Conservation (phyloP, 2,329 filamentous ascomycete species). For the Apiospora hydei region DNA sequence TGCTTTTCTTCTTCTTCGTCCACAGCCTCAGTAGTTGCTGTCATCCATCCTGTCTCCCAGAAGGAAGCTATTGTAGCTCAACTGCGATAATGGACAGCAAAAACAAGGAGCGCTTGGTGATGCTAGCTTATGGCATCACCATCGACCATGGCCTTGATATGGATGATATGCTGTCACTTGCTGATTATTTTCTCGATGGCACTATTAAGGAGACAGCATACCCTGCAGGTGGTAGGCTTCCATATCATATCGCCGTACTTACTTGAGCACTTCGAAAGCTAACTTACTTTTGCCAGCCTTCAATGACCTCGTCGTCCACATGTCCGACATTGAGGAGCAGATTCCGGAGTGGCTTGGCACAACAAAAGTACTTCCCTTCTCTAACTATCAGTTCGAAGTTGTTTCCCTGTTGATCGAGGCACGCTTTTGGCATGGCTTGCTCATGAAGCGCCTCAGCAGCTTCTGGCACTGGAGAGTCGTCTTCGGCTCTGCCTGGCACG, state of each 20-base stretch:
- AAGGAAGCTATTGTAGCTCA: background rate
- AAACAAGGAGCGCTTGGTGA: background rate
- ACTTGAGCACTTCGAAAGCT: too few species aligned
- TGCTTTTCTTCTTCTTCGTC: background rate
- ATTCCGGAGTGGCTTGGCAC: constrained; percentile 25
- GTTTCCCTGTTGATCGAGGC: constrained; percentile 25
- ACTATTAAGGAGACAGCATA: background rate
- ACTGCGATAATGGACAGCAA: background rate
- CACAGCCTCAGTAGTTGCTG: background rate
- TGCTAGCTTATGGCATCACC: background rate
- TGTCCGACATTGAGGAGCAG: constrained; percentile 13
- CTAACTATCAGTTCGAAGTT: constrained; percentile 20
- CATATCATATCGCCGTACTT: background rate
- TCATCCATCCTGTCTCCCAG: background rate
- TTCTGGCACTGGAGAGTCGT: constrained; percentile 26
- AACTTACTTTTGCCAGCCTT: background rate
- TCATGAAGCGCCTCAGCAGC: background rate
- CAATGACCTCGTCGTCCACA: background rate
- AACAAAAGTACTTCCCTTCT: constrained; percentile 15
- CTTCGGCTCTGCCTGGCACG: constrained; percentile 23
- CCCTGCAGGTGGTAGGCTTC: background rate
- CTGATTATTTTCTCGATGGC: background rate
- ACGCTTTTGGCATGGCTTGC: constrained; percentile 27
- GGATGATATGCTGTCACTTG: background rate
- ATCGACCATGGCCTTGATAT: background rate